A percentile compares a stretch with the other conserved stretches of the same genome.
Evolutionary conservation across 345 rosid genomes (phyloP).

Genomic region (Populus simonii): DNA sequence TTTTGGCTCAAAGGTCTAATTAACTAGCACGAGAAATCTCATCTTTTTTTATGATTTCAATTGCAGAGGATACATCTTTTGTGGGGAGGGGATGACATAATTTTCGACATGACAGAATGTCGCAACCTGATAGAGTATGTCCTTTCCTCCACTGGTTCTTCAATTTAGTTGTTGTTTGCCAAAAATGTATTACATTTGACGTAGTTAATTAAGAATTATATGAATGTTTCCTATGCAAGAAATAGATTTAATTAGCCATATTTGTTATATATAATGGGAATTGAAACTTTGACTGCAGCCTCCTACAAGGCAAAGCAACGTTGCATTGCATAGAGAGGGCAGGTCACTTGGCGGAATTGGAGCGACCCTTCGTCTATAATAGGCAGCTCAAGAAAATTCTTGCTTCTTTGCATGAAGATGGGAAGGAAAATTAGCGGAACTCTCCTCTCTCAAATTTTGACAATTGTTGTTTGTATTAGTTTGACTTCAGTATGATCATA

Average conservation of each 20-base stretch:
- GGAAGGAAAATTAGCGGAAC: background rate
- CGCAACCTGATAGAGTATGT: background rate
- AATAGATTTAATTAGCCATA: too few relatives aligned
- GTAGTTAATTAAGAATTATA: too few relatives aligned
- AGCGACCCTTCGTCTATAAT: slow-evolving; percentile 11
- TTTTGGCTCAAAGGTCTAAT: too few relatives aligned
- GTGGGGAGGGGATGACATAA: slow-evolving; percentile 24
- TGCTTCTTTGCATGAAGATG: background rate
- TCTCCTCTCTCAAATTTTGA: too few relatives aligned
- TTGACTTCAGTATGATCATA: too few relatives aligned
- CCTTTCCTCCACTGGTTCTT: too few relatives aligned
- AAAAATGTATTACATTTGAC: too few relatives aligned
- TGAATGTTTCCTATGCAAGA: too few relatives aligned
- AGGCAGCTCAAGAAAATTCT: slow-evolving; percentile 1
- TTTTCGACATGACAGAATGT: slow-evolving; percentile 5
- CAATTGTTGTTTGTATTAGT: too few relatives aligned
- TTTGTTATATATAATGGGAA: too few relatives aligned
- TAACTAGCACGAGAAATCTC: background rate
- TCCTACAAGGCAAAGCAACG: background rate
- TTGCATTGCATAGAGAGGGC: slow-evolving; percentile 10
- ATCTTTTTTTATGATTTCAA: too few relatives aligned
- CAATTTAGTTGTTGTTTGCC: too few relatives aligned
- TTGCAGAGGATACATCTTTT: slow-evolving; percentile 26
- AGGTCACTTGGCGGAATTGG: slow-evolving; percentile 9
- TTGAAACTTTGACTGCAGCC: slow-evolving; percentile 6